Evolutionary conservation across 495 filamentous ascomycete genomes (phyloP).

Genomic region (Bacidia rubella): DNA sequence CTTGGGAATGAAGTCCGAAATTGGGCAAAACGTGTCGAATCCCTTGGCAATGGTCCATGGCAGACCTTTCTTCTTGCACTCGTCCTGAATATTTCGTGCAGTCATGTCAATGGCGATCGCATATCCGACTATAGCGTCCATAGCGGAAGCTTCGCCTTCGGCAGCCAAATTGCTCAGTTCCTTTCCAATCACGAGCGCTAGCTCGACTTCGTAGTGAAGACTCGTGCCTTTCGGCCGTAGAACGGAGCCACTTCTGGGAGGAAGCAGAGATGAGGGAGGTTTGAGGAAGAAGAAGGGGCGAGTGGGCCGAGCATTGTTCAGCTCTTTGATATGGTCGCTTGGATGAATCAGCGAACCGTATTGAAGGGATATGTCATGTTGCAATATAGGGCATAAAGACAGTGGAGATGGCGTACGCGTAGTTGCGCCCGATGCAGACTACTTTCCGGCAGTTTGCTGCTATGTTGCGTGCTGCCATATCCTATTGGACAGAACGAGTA

Average conservation of each 20-base stretch:
- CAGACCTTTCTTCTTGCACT: conserved; percentile 92
- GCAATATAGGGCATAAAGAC: not conserved
- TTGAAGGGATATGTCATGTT: conserved; percentile 2
- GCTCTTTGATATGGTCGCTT: conserved; percentile 82
- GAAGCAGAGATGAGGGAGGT: conserved; percentile 68
- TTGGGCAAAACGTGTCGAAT: conserved; percentile 90
- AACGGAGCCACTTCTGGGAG: conserved; percentile 66
- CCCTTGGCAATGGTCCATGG: conserved; percentile 94
- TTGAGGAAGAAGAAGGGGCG: conserved; percentile 99
- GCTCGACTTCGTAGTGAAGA: conserved; percentile 91
- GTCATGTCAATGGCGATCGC: conserved; percentile 87
- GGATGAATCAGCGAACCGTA: conserved; percentile 11
- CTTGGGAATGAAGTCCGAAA: conserved; percentile 66
- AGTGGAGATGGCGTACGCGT: conserved; percentile 52
- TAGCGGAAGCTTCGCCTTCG: conserved; percentile 37
- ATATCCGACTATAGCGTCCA: conserved; percentile 49
- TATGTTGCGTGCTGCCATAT: conserved; percentile 39
- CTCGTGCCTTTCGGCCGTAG: conserved; percentile 67
- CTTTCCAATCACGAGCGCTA: conserved; percentile 78
- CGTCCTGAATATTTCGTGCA: conserved; percentile 80
- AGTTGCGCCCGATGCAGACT: conserved; percentile 95
- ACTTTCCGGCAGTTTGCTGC: conserved; percentile 66
- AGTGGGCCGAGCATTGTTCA: conserved; percentile 71
- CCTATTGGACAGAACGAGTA: no score
- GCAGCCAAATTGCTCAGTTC: conserved; percentile 56